These are phyloP conservation scores for Ceratobasidium sp. DNA, from an alignment of 1,284 basidiomycete genomes.

Conservation along the genomic window DNA sequence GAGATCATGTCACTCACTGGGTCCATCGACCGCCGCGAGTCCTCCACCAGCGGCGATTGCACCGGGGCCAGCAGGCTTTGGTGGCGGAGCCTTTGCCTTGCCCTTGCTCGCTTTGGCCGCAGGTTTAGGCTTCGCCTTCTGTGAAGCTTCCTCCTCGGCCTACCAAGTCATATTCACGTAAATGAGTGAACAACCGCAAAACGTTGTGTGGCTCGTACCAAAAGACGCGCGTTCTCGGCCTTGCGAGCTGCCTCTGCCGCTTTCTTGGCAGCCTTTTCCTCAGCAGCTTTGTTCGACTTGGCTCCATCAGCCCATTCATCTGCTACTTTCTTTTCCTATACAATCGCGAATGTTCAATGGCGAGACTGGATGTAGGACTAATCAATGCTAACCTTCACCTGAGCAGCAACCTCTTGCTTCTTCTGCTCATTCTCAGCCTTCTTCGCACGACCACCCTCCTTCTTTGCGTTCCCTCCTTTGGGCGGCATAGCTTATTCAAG, in stretches of 20 bases:
- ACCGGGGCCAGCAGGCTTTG: conserved; percentile 75
- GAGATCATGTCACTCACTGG: conserved; percentile 14
- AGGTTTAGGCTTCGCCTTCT: conserved; percentile 71
- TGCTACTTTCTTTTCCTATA: conserved; percentile 79
- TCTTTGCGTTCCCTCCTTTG: conserved; percentile 86
- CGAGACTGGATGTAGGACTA: neutral
- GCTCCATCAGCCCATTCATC: conserved; percentile 79
- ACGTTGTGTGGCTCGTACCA: conserved; percentile 51
- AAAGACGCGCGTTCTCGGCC: conserved; percentile 76
- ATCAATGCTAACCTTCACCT: conserved; percentile 63
- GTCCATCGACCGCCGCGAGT: conserved; percentile 47
- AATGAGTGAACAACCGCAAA: conserved; percentile 51
- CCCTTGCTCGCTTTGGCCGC: conserved; percentile 68
- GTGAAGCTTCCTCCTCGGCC: conserved; percentile 85
- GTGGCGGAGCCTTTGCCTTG: conserved; percentile 60
- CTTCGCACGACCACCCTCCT: conserved; percentile 86
- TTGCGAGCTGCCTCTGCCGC: conserved; percentile 78
- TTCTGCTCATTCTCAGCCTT: conserved; percentile 93
- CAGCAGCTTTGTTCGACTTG: conserved; percentile 72
- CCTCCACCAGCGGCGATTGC: conserved; percentile 79
- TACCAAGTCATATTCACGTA: conserved; percentile 50
- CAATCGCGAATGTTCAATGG: neutral
- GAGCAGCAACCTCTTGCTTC: conserved; percentile 69
- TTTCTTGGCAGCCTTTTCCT: conserved; percentile 80
- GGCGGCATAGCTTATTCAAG: too few species aligned